These are phyloP conservation scores for Neofusicoccum laricinum DNA, from an alignment of 2,329 filamentous ascomycete genomes.

Conservation along the genomic window DNA sequence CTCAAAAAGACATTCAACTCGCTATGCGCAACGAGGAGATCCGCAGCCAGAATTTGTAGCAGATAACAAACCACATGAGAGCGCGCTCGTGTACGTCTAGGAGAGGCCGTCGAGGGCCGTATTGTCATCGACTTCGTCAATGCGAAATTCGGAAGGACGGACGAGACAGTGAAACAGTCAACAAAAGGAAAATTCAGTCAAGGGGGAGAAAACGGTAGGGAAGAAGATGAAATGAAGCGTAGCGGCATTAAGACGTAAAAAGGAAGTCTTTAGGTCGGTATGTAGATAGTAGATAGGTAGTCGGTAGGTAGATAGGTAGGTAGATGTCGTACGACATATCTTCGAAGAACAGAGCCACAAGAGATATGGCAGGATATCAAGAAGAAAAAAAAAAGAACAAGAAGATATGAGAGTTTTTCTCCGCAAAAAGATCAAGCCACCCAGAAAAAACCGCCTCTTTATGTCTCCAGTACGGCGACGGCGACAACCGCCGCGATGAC, in stretches of 20 bases:
- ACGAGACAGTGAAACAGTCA: neutral
- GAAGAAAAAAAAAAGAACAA: neutral
- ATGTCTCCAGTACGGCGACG: constrained; percentile 5
- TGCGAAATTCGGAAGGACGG: neutral
- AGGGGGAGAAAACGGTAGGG: neutral
- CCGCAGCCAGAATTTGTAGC: neutral
- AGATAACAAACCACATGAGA: neutral
- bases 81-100: neutral
- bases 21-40: neutral
- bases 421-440: neutral
- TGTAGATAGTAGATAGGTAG: neutral
- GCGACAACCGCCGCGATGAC: constrained; percentile 7
- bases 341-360: neutral
- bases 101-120: neutral
- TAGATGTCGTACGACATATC: constrained; percentile 2
- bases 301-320: constrained; percentile 5
- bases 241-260: constrained; percentile 7
- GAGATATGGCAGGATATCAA: constrained; percentile 5
- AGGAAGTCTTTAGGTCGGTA: neutral
- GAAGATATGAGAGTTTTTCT: neutral
- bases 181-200: neutral
- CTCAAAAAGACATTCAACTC: neutral
- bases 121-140: neutral
- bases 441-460: neutral
- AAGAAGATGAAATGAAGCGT: neutral